Conservation (phyloP, 306 rosid genomes). For the Cajanus cajan region DNA sequence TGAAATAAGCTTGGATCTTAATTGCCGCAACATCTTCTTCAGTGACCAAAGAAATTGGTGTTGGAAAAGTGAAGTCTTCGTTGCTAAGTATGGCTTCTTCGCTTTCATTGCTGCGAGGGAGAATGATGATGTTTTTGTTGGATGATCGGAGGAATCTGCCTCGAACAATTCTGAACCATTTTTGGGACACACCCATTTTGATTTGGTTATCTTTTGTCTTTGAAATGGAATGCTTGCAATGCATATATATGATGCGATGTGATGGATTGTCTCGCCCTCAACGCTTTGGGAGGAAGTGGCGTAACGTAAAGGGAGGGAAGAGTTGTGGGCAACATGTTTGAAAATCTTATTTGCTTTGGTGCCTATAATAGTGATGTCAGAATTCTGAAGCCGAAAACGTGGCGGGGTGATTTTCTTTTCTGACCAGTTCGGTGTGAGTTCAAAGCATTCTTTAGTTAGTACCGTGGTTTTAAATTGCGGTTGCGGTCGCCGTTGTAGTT, state of each 20-base stretch:
- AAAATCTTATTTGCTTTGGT: background rate
- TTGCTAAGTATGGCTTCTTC: conserved; percentile 23
- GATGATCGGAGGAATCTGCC: conserved; percentile 44
- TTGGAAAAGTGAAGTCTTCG: conserved; percentile 16
- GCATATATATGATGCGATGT: background rate
- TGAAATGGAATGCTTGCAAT: background rate
- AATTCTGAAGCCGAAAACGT: conserved; percentile 29
- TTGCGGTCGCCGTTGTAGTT: too few relatives aligned
- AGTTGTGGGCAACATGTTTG: conserved; percentile 58
- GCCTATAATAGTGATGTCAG: background rate
- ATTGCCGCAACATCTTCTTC: conserved; percentile 55
- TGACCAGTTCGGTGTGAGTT: conserved; percentile 12
- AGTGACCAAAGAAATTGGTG: background rate
- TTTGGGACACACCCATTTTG: conserved; percentile 46
- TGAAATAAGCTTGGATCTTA: conserved; percentile 77
- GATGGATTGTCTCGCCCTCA: background rate
- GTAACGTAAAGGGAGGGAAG: conserved; percentile 45
- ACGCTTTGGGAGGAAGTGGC: conserved; percentile 41
- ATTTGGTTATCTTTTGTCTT: background rate
- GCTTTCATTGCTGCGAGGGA: conserved; percentile 26
- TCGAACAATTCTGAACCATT: conserved; percentile 51
- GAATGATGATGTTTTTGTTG: conserved; percentile 32
- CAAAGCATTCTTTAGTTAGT: background rate
- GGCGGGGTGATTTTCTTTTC: conserved; percentile 28
- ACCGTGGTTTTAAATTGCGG: too few relatives aligned